phyloP scores from a whole-genome alignment of 2,329 filamentous ascomycete genomes.

The Pseudodiploospora longispora region DNA sequence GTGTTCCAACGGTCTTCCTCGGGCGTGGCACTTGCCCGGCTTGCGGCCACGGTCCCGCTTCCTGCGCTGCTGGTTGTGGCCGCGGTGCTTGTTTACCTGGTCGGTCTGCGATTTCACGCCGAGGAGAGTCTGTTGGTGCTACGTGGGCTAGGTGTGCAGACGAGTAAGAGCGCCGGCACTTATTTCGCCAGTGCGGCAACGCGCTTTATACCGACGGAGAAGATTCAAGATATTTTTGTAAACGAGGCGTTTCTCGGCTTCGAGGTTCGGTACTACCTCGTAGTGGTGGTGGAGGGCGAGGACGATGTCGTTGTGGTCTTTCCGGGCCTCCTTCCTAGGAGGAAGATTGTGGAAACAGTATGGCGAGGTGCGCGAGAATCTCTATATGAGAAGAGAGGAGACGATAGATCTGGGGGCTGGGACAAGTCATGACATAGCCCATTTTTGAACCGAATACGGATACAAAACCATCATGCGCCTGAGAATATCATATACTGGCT shows the following conservation, averaged over 20 bases:
- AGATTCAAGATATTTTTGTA: constrained; percentile 88
- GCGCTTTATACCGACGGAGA: constrained; percentile 74
- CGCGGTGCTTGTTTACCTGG: constrained; percentile 31
- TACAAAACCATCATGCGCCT: too few species aligned
- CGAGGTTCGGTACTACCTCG: constrained; percentile 80
- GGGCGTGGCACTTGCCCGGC: constrained; percentile 22
- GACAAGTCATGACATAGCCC: constrained; percentile 2
- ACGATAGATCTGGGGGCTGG: constrained; percentile 20
- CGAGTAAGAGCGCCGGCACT: constrained; percentile 53
- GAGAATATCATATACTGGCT: too few species aligned
- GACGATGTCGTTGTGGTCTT: constrained; percentile 91
- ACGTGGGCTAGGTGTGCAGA: constrained; percentile 85
- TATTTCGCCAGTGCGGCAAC: constrained; percentile 48
- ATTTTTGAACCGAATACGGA: too few species aligned
- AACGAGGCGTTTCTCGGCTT: constrained; percentile 93
- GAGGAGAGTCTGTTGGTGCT: constrained; percentile 85
- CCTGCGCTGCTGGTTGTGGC: constrained; percentile 32
- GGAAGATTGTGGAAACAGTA: constrained; percentile 73
- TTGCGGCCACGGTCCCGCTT: constrained; percentile 28
- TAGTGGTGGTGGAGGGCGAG: constrained; percentile 85
- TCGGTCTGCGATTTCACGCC: constrained; percentile 40
- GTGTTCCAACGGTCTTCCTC: constrained; percentile 21
- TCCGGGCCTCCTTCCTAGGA: constrained; percentile 65
- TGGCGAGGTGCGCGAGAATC: constrained; percentile 82
- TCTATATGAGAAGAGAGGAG: constrained; percentile 52